Percentiles rank a stretch among this genome's conserved stretches.
phyloP scores from a whole-genome alignment of 208 protist genomes.

The Angomonas desouzai region DNA sequence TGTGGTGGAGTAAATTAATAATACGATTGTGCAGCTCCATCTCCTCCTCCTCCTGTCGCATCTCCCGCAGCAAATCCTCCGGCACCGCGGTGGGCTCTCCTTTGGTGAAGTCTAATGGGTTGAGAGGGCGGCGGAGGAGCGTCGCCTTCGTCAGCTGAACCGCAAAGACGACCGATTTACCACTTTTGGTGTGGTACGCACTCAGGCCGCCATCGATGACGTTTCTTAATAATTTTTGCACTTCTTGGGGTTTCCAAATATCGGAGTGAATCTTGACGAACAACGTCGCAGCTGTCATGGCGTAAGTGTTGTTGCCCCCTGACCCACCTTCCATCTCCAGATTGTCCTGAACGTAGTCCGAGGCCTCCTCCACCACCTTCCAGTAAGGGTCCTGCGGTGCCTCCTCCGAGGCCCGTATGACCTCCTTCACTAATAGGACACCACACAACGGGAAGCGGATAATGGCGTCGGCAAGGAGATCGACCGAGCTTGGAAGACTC shows the following conservation, averaged over 20 bases:
- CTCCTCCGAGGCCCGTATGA: conserved; percentile 19
- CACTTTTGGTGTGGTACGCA: background rate
- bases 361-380: conserved; percentile 5
- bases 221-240: background rate
- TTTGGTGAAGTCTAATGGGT: background rate
- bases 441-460: conserved; percentile 53
- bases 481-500: conserved; percentile 29
- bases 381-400: conserved; percentile 19
- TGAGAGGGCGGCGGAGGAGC: background rate
- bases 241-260: conserved; percentile 67
- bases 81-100: conserved; percentile 6
- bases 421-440: conserved; percentile 36
- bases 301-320: conserved; percentile 7
- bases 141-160: background rate
- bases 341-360: background rate
- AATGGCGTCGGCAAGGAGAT: conserved; percentile 49
- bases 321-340: background rate
- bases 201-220: conserved; percentile 2
- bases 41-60: conserved; percentile 5
- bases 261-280: conserved; percentile 69
- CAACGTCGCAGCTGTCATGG: conserved; percentile 19
- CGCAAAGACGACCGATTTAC: background rate
- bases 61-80: conserved; percentile 10
- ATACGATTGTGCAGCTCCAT: background rate
- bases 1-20: background rate